Conservation (phyloP, 1,284 basidiomycete genomes). For the Marasmius sp. region DNA sequence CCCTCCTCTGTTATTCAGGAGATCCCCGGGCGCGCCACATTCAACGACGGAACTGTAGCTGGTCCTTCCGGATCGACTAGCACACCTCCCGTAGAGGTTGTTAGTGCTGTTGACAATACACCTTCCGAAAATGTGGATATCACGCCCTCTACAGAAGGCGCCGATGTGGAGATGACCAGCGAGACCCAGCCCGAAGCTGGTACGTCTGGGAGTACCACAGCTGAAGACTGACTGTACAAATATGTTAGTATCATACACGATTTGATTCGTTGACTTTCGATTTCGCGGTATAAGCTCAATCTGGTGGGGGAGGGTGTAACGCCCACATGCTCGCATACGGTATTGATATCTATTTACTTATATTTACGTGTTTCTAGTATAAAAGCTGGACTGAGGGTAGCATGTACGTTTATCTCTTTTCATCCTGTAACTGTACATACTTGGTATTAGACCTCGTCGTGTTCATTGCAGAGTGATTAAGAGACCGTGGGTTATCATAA, state of each 20-base stretch:
- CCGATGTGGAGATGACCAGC: too few species aligned
- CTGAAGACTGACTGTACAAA: not conserved
- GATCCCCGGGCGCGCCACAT: not conserved
- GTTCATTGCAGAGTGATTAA: not conserved
- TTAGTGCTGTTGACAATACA: too few species aligned
- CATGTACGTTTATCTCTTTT: not conserved
- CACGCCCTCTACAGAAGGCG: too few species aligned
- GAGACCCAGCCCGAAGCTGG: too few species aligned
- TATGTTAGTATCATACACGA: not conserved
- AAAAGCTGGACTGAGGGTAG: not conserved
- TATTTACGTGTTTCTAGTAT: not conserved
- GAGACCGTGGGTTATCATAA: not conserved
- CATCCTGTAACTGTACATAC: not conserved
- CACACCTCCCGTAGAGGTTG: not conserved
- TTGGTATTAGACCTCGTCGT: not conserved
- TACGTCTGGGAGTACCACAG: too few species aligned
- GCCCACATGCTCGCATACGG: not conserved
- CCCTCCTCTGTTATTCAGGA: not conserved
- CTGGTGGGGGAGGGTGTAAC: not conserved
- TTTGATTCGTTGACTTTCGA: not conserved
- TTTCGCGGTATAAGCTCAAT: not conserved
- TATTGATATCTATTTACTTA: not conserved
- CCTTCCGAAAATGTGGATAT: too few species aligned
- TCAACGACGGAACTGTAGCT: not conserved
- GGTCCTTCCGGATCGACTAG: too few species aligned